These are phyloP conservation scores for Tylopilus sp. DNA, from an alignment of 768 basidiomycete species.

Conservation along the genomic window DNA sequence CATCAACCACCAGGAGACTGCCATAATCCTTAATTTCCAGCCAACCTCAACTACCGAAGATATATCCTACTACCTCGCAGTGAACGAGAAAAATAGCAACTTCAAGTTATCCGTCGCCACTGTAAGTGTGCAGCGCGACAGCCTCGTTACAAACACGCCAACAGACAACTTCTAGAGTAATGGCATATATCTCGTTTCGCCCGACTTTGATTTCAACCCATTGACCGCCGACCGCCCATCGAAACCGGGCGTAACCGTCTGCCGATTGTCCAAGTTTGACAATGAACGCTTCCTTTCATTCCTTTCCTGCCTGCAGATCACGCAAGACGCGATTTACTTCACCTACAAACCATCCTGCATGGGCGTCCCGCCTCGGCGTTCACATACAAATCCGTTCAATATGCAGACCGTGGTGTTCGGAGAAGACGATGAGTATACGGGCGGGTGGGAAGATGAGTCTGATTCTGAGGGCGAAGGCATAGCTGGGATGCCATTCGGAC, in stretches of 20 bases:
- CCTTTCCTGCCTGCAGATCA: constrained; percentile 55
- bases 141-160: background rate
- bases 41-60: constrained; percentile 9
- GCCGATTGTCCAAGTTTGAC: constrained; percentile 9
- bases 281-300: constrained; percentile 11
- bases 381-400: background rate
- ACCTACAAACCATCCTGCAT: constrained; percentile 30
- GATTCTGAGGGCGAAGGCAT: constrained; percentile 14
- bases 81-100: constrained; percentile 33
- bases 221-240: constrained; percentile 29
- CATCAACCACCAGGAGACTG: constrained; percentile 39
- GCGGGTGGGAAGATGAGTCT: constrained; percentile 12
- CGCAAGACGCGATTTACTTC: constrained; percentile 47
- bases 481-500: constrained; percentile 1
- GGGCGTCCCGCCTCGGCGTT: background rate
- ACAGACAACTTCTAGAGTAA: constrained; percentile 6
- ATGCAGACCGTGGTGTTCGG: constrained; percentile 6
- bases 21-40: constrained; percentile 24
- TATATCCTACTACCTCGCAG: constrained; percentile 47
- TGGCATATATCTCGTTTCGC: constrained; percentile 28
- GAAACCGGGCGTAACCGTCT: constrained; percentile 29
- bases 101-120: constrained; percentile 44
- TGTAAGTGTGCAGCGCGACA: constrained; percentile 24
- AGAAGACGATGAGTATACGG: constrained; percentile 10
- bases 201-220: constrained; percentile 19